Percentiles rank a stretch among this genome's conserved stretches.
phyloP scores from a whole-genome alignment of 2,329 filamentous ascomycete genomes.

The Stylonectria norvegica region DNA sequence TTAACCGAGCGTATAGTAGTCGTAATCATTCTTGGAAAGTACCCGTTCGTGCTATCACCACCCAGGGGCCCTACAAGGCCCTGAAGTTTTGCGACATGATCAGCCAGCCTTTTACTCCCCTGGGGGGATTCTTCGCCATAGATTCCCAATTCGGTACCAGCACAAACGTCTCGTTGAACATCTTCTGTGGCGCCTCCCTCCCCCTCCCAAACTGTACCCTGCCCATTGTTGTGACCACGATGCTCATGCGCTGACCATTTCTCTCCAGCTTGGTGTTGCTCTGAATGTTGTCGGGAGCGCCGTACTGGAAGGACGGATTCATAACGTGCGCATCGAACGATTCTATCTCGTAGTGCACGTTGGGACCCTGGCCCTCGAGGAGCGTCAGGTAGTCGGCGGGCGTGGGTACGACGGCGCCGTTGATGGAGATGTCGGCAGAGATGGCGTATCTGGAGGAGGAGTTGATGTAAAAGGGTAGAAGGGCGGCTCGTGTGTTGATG shows the following conservation, averaged over 20 bases:
- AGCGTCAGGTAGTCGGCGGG: constrained; percentile 65
- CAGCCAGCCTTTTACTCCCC: constrained; percentile 57
- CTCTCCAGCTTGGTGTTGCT: constrained; percentile 43
- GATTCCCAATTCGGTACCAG: constrained; percentile 73
- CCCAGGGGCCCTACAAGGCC: constrained; percentile 43
- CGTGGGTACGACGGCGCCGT: constrained; percentile 64
- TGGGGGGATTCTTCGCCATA: constrained; percentile 49
- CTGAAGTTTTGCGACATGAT: constrained; percentile 73
- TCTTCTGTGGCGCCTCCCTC: constrained; percentile 59
- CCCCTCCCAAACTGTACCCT: constrained; percentile 65
- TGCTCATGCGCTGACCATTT: constrained; percentile 59
- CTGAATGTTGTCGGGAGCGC: constrained; percentile 47
- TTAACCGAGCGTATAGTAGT: too few species aligned
- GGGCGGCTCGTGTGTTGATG: constrained; percentile 60
- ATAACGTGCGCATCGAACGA: constrained; percentile 75
- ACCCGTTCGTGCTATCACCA: too few species aligned
- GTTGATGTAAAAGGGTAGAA: constrained; percentile 70
- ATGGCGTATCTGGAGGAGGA: constrained; percentile 50
- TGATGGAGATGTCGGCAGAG: constrained; percentile 72
- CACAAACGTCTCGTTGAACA: constrained; percentile 78
- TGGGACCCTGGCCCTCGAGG: constrained; percentile 59
- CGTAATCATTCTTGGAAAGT: too few species aligned
- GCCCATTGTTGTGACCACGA: constrained; percentile 72
- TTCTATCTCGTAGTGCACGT: constrained; percentile 68
- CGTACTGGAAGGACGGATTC: constrained; percentile 62